Evolutionary conservation across 345 rosid species (phyloP).

Genomic region (Citrus australasica): DNA sequence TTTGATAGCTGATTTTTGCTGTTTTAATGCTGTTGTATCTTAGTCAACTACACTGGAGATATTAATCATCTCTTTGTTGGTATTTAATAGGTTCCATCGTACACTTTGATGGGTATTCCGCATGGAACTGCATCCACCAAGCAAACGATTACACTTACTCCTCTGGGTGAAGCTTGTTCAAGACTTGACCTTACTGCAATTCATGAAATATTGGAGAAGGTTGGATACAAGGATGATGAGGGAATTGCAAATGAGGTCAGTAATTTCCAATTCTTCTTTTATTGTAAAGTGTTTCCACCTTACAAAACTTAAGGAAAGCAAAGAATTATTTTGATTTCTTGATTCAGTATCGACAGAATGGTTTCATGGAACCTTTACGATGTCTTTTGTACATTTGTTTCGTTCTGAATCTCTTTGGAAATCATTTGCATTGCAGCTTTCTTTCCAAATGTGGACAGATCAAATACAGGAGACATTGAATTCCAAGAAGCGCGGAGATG

Average conservation of each 20-base stretch:
- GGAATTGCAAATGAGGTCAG: slow-evolving; percentile 81
- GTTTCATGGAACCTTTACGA: background rate
- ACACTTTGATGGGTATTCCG: slow-evolving; percentile 60
- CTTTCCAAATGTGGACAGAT: slow-evolving; percentile 71
- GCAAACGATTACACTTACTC: slow-evolving; percentile 42
- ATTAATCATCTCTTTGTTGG: background rate
- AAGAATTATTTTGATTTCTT: background rate
- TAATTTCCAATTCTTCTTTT: background rate
- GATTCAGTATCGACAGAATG: background rate
- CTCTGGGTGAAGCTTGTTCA: slow-evolving; percentile 79
- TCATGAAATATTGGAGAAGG: slow-evolving; percentile 69
- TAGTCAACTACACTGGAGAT: background rate
- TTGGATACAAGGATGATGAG: slow-evolving; percentile 80
- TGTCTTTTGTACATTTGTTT: background rate
- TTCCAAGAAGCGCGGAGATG: slow-evolving; percentile 60
- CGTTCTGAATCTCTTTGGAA: background rate
- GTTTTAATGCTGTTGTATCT: background rate
- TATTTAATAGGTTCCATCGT: slow-evolving; percentile 52
- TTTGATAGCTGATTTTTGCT: background rate
- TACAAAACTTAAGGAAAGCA: background rate
- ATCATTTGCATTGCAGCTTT: slow-evolving; percentile 47
- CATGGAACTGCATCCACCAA: slow-evolving; percentile 50
- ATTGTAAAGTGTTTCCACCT: background rate
- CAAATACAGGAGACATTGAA: slow-evolving; percentile 66
- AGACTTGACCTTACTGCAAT: slow-evolving; percentile 76